Evolutionary conservation across 345 rosid species (phyloP).

Genomic region (Linum lewisii): DNA sequence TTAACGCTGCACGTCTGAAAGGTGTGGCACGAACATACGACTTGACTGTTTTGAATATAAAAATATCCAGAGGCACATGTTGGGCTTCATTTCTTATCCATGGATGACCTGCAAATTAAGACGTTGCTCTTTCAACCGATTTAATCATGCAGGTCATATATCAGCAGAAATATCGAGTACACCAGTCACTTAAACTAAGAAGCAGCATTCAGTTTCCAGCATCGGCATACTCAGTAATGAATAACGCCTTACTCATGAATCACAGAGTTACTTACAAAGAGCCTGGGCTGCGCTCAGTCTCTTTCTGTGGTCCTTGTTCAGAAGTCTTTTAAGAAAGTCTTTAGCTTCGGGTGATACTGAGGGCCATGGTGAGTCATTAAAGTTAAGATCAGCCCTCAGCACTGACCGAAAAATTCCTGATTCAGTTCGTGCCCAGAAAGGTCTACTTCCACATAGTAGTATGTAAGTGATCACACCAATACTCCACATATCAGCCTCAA

Average conservation of each 20-base stretch:
- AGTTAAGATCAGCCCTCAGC: conserved; percentile 83
- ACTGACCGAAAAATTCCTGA: conserved; percentile 95
- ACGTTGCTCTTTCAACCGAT: conserved; percentile 5
- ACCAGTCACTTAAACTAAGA: background rate
- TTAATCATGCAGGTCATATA: too few relatives aligned
- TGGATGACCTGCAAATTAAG: conserved; percentile 61
- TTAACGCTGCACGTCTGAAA: conserved; percentile 1
- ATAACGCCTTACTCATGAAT: too few relatives aligned
- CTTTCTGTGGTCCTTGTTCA: conserved; percentile 88
- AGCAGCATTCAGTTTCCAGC: too few relatives aligned
- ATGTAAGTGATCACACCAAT: conserved; percentile 94
- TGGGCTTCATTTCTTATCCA: conserved; percentile 65
- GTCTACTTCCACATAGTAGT: conserved; percentile 90
- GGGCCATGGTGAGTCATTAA: conserved; percentile 94
- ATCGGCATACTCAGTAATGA: too few relatives aligned
- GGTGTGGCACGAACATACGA: conserved; percentile 2
- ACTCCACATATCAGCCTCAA: conserved; percentile 99
- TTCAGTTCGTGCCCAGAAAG: conserved; percentile 97
- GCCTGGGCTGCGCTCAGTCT: conserved; percentile 95
- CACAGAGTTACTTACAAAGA: conserved; percentile 52
- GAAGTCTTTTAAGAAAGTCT: conserved; percentile 77
- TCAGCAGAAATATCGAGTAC: too few relatives aligned
- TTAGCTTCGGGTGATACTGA: conserved; percentile 71
- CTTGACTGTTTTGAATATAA: conserved; percentile 19
- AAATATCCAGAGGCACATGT: conserved; percentile 76